Evolutionary conservation across 768 basidiomycete genomes (phyloP).

Genomic region (Roridomyces roridus): DNA sequence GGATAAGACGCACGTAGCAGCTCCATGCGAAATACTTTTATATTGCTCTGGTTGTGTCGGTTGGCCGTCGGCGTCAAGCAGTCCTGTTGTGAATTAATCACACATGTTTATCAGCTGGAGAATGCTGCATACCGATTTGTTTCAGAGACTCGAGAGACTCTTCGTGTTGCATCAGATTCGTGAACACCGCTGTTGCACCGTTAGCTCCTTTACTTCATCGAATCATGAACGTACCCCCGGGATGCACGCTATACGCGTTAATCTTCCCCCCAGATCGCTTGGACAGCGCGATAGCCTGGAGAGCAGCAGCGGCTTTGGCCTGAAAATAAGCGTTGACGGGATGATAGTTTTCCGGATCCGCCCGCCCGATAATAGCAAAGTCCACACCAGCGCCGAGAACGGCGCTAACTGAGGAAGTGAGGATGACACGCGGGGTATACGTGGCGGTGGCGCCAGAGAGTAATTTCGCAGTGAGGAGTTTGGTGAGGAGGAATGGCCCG

Average conservation of each 20-base stretch:
- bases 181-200: too few species aligned
- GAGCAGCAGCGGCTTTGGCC: neutral
- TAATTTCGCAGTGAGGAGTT: too few species aligned
- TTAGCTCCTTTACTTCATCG: neutral
- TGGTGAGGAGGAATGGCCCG: too few species aligned
- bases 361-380: too few species aligned
- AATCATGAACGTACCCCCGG: neutral
- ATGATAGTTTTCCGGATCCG: neutral
- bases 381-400: too few species aligned
- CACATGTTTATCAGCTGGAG: too few species aligned
- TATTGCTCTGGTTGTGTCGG: neutral
- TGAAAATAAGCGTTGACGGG: neutral
- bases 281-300: neutral
- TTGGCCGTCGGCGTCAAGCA: too few species aligned
- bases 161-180: too few species aligned
- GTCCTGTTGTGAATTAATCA: too few species aligned
- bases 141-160: neutral
- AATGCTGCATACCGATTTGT: neutral
- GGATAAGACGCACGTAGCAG: neutral
- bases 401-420: too few species aligned
- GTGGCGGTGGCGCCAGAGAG: too few species aligned
- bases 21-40: neutral
- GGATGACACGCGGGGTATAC: too few species aligned
- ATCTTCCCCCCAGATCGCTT: neutral
- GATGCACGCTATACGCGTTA: conserved; percentile 7